phyloP scores from a whole-genome alignment of 345 rosid genomes.

The Camelina neglecta region DNA sequence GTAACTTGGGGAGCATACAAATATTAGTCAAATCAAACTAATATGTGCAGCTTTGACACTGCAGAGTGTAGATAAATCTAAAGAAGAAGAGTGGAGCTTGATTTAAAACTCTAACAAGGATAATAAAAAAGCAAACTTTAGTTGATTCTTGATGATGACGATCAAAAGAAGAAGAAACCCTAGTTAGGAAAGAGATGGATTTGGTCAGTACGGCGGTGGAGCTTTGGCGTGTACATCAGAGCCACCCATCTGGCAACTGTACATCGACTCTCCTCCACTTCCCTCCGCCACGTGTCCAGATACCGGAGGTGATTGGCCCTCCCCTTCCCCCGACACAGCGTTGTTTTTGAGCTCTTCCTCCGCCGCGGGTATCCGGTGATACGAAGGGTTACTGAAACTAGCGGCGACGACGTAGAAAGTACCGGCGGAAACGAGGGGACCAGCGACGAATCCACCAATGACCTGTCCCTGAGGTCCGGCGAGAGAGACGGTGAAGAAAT shows the following conservation, averaged over 20 bases:
- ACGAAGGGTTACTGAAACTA: slow-evolving; percentile 72
- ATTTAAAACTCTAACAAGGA: too few species aligned
- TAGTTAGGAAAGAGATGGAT: not conserved
- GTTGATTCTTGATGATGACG: not conserved
- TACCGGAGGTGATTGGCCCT: slow-evolving; percentile 55
- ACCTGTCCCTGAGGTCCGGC: slow-evolving; percentile 97
- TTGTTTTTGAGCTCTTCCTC: slow-evolving; percentile 47
- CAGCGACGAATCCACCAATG: slow-evolving; percentile 86
- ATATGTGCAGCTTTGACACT: not conserved
- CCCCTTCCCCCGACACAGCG: slow-evolving; percentile 48
- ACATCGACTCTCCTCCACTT: slow-evolving; percentile 51
- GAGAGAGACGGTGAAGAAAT: slow-evolving; percentile 66
- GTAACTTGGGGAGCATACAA: not conserved
- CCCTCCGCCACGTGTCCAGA: slow-evolving; percentile 46
- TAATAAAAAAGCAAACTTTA: not conserved
- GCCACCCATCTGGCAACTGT: slow-evolving; percentile 58
- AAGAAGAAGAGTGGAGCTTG: too few species aligned
- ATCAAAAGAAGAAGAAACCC: slow-evolving; percentile 1
- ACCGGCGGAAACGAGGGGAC: slow-evolving; percentile 69
- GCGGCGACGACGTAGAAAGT: slow-evolving; percentile 78
- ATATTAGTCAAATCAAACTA: not conserved
- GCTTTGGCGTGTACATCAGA: slow-evolving; percentile 66
- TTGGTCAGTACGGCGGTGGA: slow-evolving; percentile 58
- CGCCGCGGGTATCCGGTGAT: slow-evolving; percentile 55
- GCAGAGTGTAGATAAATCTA: not conserved